Base-by-base conservation (phyloP, 305 asterid species). In the Fraxinus albicans region DNA sequence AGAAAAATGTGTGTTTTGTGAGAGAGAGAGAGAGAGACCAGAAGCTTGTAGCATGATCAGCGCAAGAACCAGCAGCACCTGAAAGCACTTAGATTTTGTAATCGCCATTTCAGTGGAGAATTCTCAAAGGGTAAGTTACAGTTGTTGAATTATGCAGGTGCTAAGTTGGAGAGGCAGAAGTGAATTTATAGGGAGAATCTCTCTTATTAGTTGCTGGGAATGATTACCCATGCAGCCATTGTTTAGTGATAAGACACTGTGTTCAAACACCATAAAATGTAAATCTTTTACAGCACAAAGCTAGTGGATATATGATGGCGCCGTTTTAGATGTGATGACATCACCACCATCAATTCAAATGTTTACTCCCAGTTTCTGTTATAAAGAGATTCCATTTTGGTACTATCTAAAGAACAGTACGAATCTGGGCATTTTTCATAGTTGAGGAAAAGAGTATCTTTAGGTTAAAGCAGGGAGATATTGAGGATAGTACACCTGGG, bases 141-240 rank as follows among this genome's bases (percentile, higher is more conserved):
- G 9, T 44, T 17, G 4, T 55, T n/a, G 10, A 55, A n/a, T 55
- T 55, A 55, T 55, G 67, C 8, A n/a, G 38, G 8, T 38, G 44
- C 40, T 25, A 50, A 38, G 77, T 29, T 73, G 78, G 34, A 36
- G 15, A 80, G 73, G 84, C 19, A 5, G 58, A 60, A 65, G 8
- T 2, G 69, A 47, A 83, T 89, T 88, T 86, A 90, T 90, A 87
- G 82, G 76, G 84, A 76, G 58, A 78, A 38, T 17, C 7, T n/a
- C n/a, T 17, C 36, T 19, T n/a, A 27, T 19, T n/a, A 17, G 7
- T 40, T 36, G 58, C 70, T 75, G 72, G 34, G 50, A 38, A 90
- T 90, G 91, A 90, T 90, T 88, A 86, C 85, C 73, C 38, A 60
- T 55, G 91, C 91, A 88, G 93, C 91, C 91, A 90, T 84, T 84